A percentile compares a stretch with the other conserved stretches of the same genome.
phyloP scores from a whole-genome alignment of 2,329 filamentous ascomycete genomes.

The Capronia epimyces region DNA sequence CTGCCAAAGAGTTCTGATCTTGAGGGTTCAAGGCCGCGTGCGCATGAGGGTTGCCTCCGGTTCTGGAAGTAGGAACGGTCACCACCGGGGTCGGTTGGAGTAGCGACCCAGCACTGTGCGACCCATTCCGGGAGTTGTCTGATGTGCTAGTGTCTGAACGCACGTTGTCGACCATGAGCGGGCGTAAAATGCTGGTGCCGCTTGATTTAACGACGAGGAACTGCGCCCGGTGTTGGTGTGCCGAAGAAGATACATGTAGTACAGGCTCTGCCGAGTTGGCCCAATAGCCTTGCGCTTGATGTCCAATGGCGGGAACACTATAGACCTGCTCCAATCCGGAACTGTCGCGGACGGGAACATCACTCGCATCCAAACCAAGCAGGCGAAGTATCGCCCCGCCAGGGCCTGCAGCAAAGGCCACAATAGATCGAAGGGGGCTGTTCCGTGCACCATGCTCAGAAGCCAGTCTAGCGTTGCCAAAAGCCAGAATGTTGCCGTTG shows the following conservation, averaged over 20 bases:
- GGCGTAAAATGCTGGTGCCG: slow-evolving; percentile 17
- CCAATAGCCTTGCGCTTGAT: background rate
- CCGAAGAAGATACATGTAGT: slow-evolving; percentile 6
- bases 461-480: slow-evolving; percentile 11
- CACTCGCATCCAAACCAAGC: slow-evolving; percentile 1
- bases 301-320: slow-evolving; percentile 5
- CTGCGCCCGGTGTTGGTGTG: background rate
- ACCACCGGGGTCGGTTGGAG: slow-evolving; percentile 47
- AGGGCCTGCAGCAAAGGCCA: slow-evolving; percentile 7
- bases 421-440: background rate
- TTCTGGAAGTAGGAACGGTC: slow-evolving; percentile 40
- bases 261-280: slow-evolving; percentile 9
- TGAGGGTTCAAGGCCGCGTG: slow-evolving; percentile 57
- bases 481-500: slow-evolving; percentile 3
- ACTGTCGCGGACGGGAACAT: slow-evolving; percentile 1
- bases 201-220: slow-evolving; percentile 18
- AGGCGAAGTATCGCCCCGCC: slow-evolving; percentile 8
- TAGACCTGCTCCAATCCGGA: background rate
- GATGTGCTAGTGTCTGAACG: slow-evolving; percentile 15
- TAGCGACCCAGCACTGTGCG: slow-evolving; percentile 6
- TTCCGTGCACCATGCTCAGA: background rate
- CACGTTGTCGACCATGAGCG: slow-evolving; percentile 25
- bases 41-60: slow-evolving; percentile 46
- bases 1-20: slow-evolving; percentile 52
- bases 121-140: background rate